Conservation (phyloP, 1,284 basidiomycete species). For the Phellopilus nigrolimitatus region DNA sequence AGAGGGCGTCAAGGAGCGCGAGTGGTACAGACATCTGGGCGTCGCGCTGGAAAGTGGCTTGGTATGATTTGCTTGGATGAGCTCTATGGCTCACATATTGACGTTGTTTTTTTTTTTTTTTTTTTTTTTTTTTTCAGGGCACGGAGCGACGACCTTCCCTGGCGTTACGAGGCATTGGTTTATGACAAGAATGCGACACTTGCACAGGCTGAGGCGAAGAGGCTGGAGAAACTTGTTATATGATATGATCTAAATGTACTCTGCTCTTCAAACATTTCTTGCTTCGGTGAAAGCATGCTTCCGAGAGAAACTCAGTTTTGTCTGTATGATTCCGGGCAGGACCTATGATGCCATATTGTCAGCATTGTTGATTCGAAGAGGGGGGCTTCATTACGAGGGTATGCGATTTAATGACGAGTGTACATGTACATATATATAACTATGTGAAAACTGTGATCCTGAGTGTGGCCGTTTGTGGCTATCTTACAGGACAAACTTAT, state of each 20-base stretch:
- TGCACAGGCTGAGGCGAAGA: conserved; percentile 45
- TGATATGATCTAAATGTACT: conserved; percentile 26
- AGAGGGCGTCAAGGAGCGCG: conserved; percentile 74
- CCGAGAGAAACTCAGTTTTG: no score
- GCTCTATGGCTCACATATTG: background rate
- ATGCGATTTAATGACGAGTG: no score
- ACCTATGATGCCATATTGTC: no score
- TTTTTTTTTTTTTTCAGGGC: conserved; percentile 33
- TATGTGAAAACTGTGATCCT: no score
- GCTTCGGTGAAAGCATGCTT: background rate
- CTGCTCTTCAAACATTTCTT: no score
- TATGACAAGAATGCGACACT: conserved; percentile 41
- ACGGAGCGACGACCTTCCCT: conserved; percentile 62
- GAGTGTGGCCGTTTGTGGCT: no score
- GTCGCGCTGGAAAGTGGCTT: conserved; percentile 87
- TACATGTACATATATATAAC: no score
- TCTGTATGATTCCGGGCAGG: no score
- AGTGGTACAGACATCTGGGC: conserved; percentile 84
- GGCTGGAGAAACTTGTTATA: conserved; percentile 40
- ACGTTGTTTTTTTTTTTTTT: no score
- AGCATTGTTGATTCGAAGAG: no score
- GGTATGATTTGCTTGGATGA: conserved; percentile 18
- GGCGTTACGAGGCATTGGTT: conserved; percentile 57
- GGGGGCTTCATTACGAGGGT: no score
- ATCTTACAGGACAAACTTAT: no score